Base-by-base conservation (phyloP, 2,329 filamentous ascomycete genomes). In the Diplodia intermedia region DNA sequence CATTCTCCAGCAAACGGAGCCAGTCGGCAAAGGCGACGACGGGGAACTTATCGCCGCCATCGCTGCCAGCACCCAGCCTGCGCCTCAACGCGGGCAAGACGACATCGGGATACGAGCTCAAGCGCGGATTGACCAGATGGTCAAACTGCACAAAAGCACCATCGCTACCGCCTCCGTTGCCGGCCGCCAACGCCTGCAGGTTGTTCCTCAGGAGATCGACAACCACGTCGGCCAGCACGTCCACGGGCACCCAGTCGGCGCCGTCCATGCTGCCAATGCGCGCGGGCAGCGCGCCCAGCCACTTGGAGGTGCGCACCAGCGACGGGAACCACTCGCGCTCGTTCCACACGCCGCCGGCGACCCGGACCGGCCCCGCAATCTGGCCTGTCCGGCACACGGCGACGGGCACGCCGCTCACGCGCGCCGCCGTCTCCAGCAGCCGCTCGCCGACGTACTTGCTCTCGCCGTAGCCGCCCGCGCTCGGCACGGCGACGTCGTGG, bases 391-490 rank as follows among this genome's bases (percentile, higher is more conserved):
- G 43, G 1, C 43, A 47, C 1, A 47, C n/a, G 0, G 43, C 43
- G 2, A 20, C 43, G 0, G 43, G 43, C 2, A 47, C 43, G 0
- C 43, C 43, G 18, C 43, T 20, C 7, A 47, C 43, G 2, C 7
- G 9, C 18, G 18, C 43, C 7, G 43, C 43, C 7, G 75, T 71
- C 0, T 75, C 73, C 70, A 84, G 87, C 31, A 88, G 82, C 7
- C 80, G 78, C 76, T 89, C 86, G 1, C 85, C 86, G 1, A 88
- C 84, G 85, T 86, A 88, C 76, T 77, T 77, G 47, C 72, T 69
- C 63, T 65, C 68, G 7, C 52, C 52, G 54, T 70, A 69, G 29
- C 67, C 69, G 18, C 66, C 47, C 7, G 12, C 4, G n/a, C 26
- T 33, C 1, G 47, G 38, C 14, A 11, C 49, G 14, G 50, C 43